Conservation (phyloP, 345 rosid genomes). For the Gynandropsis gynandra region DNA sequence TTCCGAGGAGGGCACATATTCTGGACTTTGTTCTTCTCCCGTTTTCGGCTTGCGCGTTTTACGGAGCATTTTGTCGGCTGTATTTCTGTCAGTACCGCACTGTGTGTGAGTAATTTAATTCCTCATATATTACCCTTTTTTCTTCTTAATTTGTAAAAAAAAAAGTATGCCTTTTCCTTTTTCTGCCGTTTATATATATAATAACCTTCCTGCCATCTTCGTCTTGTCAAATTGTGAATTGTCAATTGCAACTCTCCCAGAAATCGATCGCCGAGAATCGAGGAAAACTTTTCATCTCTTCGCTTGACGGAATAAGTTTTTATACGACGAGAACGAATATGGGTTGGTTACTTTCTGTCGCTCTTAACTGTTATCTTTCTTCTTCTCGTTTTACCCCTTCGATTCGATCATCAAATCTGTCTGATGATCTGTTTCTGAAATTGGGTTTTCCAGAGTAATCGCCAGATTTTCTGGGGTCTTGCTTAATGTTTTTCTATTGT, state of each 20-base stretch:
- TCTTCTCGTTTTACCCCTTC: neutral
- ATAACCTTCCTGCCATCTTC: conserved; percentile 12
- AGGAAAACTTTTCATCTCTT: neutral
- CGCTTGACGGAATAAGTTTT: conserved; percentile 6
- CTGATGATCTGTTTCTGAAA: neutral
- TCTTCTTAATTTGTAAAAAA: neutral
- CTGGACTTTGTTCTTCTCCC: neutral
- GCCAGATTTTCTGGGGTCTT: conserved; percentile 3
- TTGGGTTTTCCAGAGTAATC: conserved; percentile 22
- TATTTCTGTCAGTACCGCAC: conserved; percentile 29
- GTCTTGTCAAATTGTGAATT: conserved; percentile 20
- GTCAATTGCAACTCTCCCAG: conserved; percentile 11
- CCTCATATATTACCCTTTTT: conserved; percentile 1
- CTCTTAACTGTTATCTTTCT: neutral
- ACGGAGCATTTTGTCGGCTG: conserved; percentile 58
- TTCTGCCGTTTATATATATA: conserved; percentile 2
- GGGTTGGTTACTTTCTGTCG: conserved; percentile 22
- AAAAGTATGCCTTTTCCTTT: neutral
- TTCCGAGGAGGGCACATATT: too few species aligned
- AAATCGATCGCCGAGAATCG: conserved; percentile 7
- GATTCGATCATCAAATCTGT: neutral
- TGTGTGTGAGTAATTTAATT: conserved; percentile 13
- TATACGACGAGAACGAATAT: conserved; percentile 8
- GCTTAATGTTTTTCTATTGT: neutral
- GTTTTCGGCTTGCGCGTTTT: conserved; percentile 34